Conservation (phyloP, 352 stramenopile species). For the Phytophthora rubi region DNA sequence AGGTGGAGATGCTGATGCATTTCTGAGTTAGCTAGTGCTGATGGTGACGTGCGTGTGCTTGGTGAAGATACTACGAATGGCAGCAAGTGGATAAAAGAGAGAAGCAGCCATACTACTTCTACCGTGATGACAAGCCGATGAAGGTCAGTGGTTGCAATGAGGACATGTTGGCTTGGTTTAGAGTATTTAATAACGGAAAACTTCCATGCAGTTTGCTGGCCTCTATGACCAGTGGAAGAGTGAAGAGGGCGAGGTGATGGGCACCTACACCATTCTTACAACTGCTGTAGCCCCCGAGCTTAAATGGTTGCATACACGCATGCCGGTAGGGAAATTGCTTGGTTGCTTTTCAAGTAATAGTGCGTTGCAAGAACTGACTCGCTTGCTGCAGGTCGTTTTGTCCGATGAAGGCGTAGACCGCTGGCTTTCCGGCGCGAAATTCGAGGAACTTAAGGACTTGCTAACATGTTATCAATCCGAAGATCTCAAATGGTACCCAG, state of each 20-base stretch:
- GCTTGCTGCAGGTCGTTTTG: conserved; percentile 69
- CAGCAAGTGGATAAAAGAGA: conserved; percentile 85
- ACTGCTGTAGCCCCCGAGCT: conserved; percentile 71
- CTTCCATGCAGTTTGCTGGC: conserved; percentile 70
- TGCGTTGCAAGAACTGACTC: too few species aligned
- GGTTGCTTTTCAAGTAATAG: not conserved
- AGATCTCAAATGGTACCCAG: conserved; percentile 79
- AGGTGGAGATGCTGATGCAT: not conserved
- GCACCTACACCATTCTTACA: conserved; percentile 90
- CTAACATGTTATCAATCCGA: conserved; percentile 52
- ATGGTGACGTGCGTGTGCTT: not conserved
- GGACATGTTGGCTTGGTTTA: not conserved
- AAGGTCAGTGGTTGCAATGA: conserved; percentile 45
- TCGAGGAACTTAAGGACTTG: conserved; percentile 59
- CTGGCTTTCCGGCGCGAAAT: conserved; percentile 76
- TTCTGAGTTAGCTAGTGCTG: not conserved
- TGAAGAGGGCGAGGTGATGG: conserved; percentile 70
- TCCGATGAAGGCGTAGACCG: conserved; percentile 57
- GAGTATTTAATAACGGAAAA: not conserved
- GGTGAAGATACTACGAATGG: conserved; percentile 90
- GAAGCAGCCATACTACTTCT: conserved; percentile 93
- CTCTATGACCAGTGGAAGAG: conserved; percentile 87
- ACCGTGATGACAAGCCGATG: conserved; percentile 47
- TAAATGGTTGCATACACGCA: conserved; percentile 87
- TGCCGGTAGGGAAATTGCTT: conserved; percentile 56